A percentile compares a stretch with the other conserved stretches of the same genome.
Conservation (phyloP, 2,329 filamentous ascomycete species). For the Ophiocordyceps camponoti-floridani region DNA sequence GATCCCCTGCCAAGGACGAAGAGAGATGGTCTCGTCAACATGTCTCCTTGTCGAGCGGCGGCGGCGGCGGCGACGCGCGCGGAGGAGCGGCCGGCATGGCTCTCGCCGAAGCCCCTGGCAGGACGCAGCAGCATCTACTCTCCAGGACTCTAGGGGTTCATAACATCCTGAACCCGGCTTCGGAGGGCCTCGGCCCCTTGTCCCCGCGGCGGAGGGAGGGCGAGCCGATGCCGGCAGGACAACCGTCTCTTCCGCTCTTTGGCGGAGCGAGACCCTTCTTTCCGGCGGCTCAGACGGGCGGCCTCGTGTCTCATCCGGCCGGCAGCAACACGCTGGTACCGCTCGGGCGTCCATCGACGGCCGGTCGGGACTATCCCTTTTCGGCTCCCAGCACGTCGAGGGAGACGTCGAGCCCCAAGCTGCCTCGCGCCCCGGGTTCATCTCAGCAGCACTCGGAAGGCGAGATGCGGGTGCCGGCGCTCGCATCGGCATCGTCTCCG, state of each 20-base stretch:
- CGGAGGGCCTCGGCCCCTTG: slow-evolving; percentile 5
- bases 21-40: slow-evolving; percentile 9
- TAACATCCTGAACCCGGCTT: slow-evolving; percentile 18
- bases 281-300: too few species aligned
- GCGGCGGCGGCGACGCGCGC: slow-evolving; percentile 8
- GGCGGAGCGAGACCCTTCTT: slow-evolving; percentile 8
- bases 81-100: slow-evolving; percentile 7
- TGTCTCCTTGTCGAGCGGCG: slow-evolving; percentile 4
- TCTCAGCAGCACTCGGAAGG: slow-evolving; percentile 8
- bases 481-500: slow-evolving; percentile 8
- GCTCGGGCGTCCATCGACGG: slow-evolving; percentile 9
- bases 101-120: slow-evolving; percentile 7
- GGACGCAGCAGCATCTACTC: slow-evolving; percentile 9
- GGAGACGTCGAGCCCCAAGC: slow-evolving; percentile 15
- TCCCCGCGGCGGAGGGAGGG: slow-evolving; percentile 3
- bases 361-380: slow-evolving; percentile 16
- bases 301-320: slow-evolving; percentile 18
- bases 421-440: slow-evolving; percentile 11
- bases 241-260: slow-evolving; percentile 6
- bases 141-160: slow-evolving; percentile 15
- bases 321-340: slow-evolving; percentile 11
- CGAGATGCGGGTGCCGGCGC: too few species aligned
- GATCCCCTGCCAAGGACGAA: slow-evolving; percentile 21
- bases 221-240: slow-evolving; percentile 6
- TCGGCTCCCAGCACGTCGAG: slow-evolving; percentile 12